Conservation (phyloP, 2,329 filamentous ascomycete genomes). For the Conoideocrella luteorostrata region DNA sequence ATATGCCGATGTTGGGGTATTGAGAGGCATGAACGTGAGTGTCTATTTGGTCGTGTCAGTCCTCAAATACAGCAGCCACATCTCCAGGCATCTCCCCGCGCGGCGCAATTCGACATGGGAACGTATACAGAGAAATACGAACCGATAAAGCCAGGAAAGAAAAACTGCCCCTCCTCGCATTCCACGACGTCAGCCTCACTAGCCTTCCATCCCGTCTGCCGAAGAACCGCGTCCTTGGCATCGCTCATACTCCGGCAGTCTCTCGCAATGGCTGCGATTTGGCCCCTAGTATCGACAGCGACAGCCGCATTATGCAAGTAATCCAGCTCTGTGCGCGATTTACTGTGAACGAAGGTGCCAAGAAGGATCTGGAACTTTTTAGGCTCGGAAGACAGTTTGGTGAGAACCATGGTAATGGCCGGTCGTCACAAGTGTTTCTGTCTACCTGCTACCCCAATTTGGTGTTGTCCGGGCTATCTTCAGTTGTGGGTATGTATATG, state of each 20-base stretch:
- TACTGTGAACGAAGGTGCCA: constrained; percentile 51
- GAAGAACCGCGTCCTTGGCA: constrained; percentile 26
- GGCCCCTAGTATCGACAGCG: constrained; percentile 43
- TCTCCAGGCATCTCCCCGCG: no score
- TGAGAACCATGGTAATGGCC: constrained; percentile 4
- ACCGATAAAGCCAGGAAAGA: constrained; percentile 81
- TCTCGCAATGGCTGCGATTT: constrained; percentile 42
- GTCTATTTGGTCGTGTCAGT: constrained; percentile 44
- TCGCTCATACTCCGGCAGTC: constrained; percentile 25
- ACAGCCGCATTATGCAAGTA: constrained; percentile 45
- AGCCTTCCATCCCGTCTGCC: constrained; percentile 38
- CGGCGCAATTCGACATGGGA: no score
- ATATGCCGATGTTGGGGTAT: constrained; percentile 90
- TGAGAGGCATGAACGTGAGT: constrained; percentile 94
- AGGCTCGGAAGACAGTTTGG: constrained; percentile 10
- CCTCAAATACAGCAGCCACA: no score
- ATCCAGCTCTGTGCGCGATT: constrained; percentile 39
- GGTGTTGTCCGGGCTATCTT: no score
- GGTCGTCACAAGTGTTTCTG: background rate
- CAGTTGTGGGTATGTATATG: no score
- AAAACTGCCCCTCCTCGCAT: constrained; percentile 55
- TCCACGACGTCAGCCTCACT: constrained; percentile 31
- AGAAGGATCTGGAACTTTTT: constrained; percentile 40
- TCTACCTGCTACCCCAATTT: background rate
- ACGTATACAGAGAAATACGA: constrained; percentile 20